Conservation (phyloP, 2,329 filamentous ascomycete species). For the Myriosclerotinia scirpicola region DNA sequence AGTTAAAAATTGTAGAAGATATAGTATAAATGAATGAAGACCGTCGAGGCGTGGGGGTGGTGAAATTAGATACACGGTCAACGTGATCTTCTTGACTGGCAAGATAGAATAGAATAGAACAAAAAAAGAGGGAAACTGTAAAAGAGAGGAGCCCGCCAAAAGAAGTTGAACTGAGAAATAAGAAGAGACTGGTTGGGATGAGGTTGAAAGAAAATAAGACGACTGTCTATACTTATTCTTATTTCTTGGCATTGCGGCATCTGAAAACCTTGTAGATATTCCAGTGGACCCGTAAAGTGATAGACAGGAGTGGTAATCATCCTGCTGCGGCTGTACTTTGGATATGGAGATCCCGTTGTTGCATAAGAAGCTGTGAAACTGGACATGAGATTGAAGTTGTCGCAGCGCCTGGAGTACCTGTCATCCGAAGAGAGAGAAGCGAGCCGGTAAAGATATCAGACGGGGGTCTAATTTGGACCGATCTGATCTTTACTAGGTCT, state of each 20-base stretch:
- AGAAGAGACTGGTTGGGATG: constrained; percentile 29
- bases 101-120: constrained; percentile 33
- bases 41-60: constrained; percentile 39
- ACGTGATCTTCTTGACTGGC: constrained; percentile 43
- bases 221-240: constrained; percentile 38
- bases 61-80: constrained; percentile 41
- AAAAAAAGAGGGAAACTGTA: constrained; percentile 35
- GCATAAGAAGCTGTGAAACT: constrained; percentile 39
- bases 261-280: constrained; percentile 20
- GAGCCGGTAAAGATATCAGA: constrained; percentile 26
- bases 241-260: constrained; percentile 36
- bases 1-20: constrained; percentile 10
- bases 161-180: constrained; percentile 28
- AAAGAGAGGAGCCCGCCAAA: constrained; percentile 38
- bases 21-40: constrained; percentile 36
- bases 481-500: background rate
- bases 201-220: constrained; percentile 30
- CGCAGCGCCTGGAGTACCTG: constrained; percentile 30
- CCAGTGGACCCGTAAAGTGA: constrained; percentile 20
- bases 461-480: constrained; percentile 28
- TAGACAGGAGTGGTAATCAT: constrained; percentile 30
- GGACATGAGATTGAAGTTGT: constrained; percentile 36
- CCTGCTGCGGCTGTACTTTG: constrained; percentile 28
- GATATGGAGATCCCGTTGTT: constrained; percentile 38
- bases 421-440: constrained; percentile 34